phyloP scores from a whole-genome alignment of 371 early-diverging fungal genomes.

The Circinella umbellata region DNA sequence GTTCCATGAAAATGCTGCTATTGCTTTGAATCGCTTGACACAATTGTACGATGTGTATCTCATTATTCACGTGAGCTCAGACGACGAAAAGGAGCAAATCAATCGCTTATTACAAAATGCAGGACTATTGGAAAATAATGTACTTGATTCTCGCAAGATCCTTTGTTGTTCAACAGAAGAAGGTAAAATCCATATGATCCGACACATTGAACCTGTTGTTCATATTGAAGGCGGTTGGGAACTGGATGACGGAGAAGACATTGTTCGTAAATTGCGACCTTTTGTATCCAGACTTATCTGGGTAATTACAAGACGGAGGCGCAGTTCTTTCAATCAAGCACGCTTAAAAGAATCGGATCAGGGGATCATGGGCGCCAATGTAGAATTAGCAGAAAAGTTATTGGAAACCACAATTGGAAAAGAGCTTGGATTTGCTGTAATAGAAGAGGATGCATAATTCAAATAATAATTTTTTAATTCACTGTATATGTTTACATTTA shows the following conservation, averaged over 20 bases:
- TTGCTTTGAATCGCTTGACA: slow-evolving; percentile 30
- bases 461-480: not conserved
- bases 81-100: slow-evolving; percentile 41
- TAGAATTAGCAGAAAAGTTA: slow-evolving; percentile 46
- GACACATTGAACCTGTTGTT: slow-evolving; percentile 51
- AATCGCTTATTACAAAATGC: slow-evolving; percentile 26
- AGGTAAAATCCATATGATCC: slow-evolving; percentile 54
- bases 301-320: slow-evolving; percentile 44
- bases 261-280: slow-evolving; percentile 42
- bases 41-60: slow-evolving; percentile 45
- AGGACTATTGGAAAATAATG: slow-evolving; percentile 8
- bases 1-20: slow-evolving; percentile 43
- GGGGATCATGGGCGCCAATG: slow-evolving; percentile 37
- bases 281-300: slow-evolving; percentile 48
- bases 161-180: slow-evolving; percentile 52
- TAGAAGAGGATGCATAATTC: not conserved
- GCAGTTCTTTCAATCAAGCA: slow-evolving; percentile 34
- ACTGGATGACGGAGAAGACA: slow-evolving; percentile 54
- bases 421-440: slow-evolving; percentile 29
- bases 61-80: slow-evolving; percentile 45
- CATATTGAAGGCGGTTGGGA: slow-evolving; percentile 63
- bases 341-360: slow-evolving; percentile 35
- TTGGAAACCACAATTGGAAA: slow-evolving; percentile 45
- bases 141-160: slow-evolving; percentile 23
- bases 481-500: too few relatives aligned